Evolutionary conservation across 2,329 filamentous ascomycete genomes (phyloP).

Genomic region (Penicillium sp.): DNA sequence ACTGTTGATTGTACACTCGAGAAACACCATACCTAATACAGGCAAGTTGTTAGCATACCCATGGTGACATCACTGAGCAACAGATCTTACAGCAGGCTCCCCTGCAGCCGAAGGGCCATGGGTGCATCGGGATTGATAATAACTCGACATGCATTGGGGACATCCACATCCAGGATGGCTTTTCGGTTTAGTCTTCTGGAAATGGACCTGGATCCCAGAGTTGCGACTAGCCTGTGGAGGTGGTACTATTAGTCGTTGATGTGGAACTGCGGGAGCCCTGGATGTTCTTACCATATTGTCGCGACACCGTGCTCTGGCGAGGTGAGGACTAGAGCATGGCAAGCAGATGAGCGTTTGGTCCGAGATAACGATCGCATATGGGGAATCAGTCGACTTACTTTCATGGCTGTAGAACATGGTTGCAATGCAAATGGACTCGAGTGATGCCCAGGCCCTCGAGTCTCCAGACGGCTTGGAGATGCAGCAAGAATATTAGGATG

Average conservation of each 20-base stretch:
- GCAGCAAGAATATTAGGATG: too few relatives aligned
- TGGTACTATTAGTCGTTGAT: slow-evolving; percentile 10
- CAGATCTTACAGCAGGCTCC: slow-evolving; percentile 62
- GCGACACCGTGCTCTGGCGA: slow-evolving; percentile 83
- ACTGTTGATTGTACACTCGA: slow-evolving; percentile 79
- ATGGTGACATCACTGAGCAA: not conserved
- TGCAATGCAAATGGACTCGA: not conserved
- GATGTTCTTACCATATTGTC: slow-evolving; percentile 68
- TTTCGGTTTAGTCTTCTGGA: slow-evolving; percentile 71
- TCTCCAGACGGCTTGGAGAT: not conserved
- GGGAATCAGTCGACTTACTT: slow-evolving; percentile 49
- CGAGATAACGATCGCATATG: not conserved
- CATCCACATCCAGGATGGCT: slow-evolving; percentile 77
- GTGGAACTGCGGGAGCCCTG: slow-evolving; percentile 9
- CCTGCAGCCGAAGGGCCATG: slow-evolving; percentile 80
- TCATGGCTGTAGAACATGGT: slow-evolving; percentile 94
- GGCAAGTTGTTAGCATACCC: not conserved
- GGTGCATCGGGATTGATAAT: slow-evolving; percentile 78
- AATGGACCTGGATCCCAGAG: slow-evolving; percentile 63
- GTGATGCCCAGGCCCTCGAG: not conserved
- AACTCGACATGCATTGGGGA: slow-evolving; percentile 77
- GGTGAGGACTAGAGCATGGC: slow-evolving; percentile 55
- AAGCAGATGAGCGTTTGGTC: slow-evolving; percentile 16
- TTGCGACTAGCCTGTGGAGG: slow-evolving; percentile 71
- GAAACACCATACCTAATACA: slow-evolving; percentile 61